Conservation (phyloP, 1,284 basidiomycete species). For the Leccinum pallidistipes region DNA sequence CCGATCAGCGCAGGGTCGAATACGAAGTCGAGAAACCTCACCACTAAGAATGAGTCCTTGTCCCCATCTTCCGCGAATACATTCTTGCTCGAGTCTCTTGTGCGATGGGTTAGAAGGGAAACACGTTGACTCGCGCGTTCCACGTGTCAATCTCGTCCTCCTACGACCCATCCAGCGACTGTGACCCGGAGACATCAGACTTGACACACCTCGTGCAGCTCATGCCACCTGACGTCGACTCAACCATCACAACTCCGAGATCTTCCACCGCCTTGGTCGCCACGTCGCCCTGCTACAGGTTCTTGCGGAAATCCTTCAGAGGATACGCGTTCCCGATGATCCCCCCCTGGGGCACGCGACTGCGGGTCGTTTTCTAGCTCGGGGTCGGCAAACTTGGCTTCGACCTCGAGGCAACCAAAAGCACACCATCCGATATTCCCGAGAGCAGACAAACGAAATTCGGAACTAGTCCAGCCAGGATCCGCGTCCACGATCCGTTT, state of each 20-base stretch:
- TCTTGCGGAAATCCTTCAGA: constrained; percentile 71
- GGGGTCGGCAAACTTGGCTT: constrained; percentile 44
- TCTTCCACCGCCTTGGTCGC: constrained; percentile 84
- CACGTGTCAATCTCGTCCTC: constrained; percentile 79
- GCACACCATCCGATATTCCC: constrained; percentile 47
- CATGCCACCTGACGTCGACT: constrained; percentile 63
- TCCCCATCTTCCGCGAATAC: constrained; percentile 55
- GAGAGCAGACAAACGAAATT: constrained; percentile 44
- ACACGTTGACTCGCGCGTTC: constrained; percentile 53
- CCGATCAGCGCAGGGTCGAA: neutral
- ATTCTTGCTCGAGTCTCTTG: constrained; percentile 59
- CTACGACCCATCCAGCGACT: constrained; percentile 32
- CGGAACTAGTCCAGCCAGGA: constrained; percentile 41
- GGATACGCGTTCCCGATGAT: constrained; percentile 76
- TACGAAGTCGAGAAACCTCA: neutral
- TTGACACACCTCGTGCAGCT: constrained; percentile 50
- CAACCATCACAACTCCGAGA: constrained; percentile 65
- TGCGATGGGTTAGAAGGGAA: neutral
- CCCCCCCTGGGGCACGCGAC: constrained; percentile 43
- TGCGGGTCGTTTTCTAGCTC: constrained; percentile 45
- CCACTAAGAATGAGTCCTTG: constrained; percentile 36
- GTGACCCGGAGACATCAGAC: neutral
- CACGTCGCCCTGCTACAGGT: constrained; percentile 70
- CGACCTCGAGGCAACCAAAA: constrained; percentile 28
- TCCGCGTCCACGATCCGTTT: constrained; percentile 44